Evolutionary conservation across 164 flowering plant genomes (phyloP).

Genomic region (Berberis thunbergii): DNA sequence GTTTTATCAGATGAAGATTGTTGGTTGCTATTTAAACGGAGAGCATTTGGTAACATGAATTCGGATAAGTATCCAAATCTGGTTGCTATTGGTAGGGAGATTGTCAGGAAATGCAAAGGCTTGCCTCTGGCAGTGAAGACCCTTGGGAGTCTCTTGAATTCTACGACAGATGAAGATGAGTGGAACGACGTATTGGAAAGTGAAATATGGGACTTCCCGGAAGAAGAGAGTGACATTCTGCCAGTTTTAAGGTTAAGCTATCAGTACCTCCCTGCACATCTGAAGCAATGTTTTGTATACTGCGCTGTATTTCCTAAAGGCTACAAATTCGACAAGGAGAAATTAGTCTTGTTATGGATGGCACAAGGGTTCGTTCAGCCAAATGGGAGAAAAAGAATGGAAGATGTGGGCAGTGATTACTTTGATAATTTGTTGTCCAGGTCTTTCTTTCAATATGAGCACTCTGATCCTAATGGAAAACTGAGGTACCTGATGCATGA

Average conservation of each 20-base stretch:
- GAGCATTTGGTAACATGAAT: constrained; percentile 7
- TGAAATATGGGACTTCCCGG: constrained; percentile 11
- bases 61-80: neutral
- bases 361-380: constrained; percentile 7
- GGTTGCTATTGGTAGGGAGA: constrained; percentile 6
- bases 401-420: constrained; percentile 5
- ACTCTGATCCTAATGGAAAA: neutral
- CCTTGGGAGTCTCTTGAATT: constrained; percentile 11
- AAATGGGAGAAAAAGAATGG: constrained; percentile 1
- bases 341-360: constrained; percentile 7
- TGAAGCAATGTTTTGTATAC: constrained; percentile 11
- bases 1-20: constrained; percentile 10
- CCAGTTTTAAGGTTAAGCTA: neutral
- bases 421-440: neutral
- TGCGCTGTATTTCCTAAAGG: constrained; percentile 4
- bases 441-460: neutral
- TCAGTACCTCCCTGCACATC: constrained; percentile 4
- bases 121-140: constrained; percentile 17
- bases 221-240: constrained; percentile 1
- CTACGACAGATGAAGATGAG: constrained; percentile 1
- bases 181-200: constrained; percentile 7
- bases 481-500: constrained; percentile 6
- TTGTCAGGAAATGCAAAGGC: constrained; percentile 18
- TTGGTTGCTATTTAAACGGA: constrained; percentile 6
- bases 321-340: constrained; percentile 1